phyloP scores from a whole-genome alignment of 495 filamentous ascomycete species.

The Barbatosphaeria neglecta region DNA sequence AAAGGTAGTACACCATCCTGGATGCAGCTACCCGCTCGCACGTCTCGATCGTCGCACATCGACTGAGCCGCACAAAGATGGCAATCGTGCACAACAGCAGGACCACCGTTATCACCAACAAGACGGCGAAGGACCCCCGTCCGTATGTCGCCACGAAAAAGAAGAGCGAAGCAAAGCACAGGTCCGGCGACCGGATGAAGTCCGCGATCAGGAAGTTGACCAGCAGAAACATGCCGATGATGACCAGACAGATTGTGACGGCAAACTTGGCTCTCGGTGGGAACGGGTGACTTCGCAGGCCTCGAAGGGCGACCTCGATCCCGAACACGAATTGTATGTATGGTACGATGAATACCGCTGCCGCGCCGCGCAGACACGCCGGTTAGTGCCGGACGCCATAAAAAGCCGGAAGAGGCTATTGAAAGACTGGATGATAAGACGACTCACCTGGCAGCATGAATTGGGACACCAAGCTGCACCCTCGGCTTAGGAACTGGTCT shows the following conservation, averaged over 20 bases:
- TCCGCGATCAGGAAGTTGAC: constrained; percentile 30
- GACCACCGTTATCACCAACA: constrained; percentile 19
- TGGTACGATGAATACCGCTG: constrained; percentile 37
- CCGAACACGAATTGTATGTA: constrained; percentile 35
- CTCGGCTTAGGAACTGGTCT: constrained; percentile 20
- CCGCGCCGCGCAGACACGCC: constrained; percentile 6
- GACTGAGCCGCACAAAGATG: constrained; percentile 26
- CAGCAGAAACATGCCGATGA: constrained; percentile 24
- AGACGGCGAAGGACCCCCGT: constrained; percentile 23
- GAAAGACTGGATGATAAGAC: neutral
- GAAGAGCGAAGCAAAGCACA: constrained; percentile 37
- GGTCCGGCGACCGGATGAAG: constrained; percentile 24
- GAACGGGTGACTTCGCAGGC: constrained; percentile 27
- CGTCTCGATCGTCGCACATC: constrained; percentile 27
- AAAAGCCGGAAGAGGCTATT: too few species aligned
- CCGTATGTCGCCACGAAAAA: constrained; percentile 38
- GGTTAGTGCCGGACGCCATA: too few species aligned
- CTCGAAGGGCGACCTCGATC: constrained; percentile 28
- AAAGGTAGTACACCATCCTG: constrained; percentile 36
- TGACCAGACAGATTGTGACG: constrained; percentile 26
- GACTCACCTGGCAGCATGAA: constrained; percentile 37
- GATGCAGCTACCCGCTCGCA: constrained; percentile 29
- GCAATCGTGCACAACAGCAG: constrained; percentile 18
- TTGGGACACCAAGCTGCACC: constrained; percentile 29
- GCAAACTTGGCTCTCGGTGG: constrained; percentile 28